phyloP scores from a whole-genome alignment of 176 grass and related monocot genomes.

The Oryza rufipogon region DNA sequence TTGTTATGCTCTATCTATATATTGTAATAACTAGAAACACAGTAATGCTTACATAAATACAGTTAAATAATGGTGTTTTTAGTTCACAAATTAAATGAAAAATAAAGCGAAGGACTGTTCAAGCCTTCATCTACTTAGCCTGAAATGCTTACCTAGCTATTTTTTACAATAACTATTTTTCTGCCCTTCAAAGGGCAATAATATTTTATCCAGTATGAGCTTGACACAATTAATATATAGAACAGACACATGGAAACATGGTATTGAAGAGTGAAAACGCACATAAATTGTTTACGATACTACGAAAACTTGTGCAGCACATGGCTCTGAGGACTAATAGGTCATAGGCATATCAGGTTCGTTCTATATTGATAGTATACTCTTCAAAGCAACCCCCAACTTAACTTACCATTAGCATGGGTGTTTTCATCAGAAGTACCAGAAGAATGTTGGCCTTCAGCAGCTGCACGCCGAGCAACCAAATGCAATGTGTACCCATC shows the following conservation, averaged over 20 bases:
- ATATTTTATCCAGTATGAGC: background rate
- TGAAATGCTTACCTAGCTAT: constrained; percentile 1
- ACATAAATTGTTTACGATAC: background rate
- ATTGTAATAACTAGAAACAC: background rate
- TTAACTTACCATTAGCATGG: constrained; percentile 51
- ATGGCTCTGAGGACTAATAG: constrained; percentile 11
- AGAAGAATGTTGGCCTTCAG: constrained; percentile 57
- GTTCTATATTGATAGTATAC: background rate
- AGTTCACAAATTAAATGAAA: background rate
- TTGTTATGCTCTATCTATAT: background rate
- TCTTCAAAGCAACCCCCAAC: background rate
- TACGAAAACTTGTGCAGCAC: background rate
- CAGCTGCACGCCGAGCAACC: constrained; percentile 64
- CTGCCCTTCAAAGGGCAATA: background rate
- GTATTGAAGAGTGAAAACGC: background rate
- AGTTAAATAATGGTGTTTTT: background rate
- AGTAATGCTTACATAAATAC: background rate
- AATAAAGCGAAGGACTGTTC: background rate
- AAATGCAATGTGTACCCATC: constrained; percentile 94
- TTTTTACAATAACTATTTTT: constrained; percentile 1
- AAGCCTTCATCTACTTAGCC: background rate
- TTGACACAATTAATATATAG: background rate
- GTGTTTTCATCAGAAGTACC: constrained; percentile 58
- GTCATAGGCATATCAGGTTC: background rate
- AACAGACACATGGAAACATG: background rate